phyloP scores from a whole-genome alignment of 352 stramenopile genomes.

The Blastocystis hominis region DNA sequence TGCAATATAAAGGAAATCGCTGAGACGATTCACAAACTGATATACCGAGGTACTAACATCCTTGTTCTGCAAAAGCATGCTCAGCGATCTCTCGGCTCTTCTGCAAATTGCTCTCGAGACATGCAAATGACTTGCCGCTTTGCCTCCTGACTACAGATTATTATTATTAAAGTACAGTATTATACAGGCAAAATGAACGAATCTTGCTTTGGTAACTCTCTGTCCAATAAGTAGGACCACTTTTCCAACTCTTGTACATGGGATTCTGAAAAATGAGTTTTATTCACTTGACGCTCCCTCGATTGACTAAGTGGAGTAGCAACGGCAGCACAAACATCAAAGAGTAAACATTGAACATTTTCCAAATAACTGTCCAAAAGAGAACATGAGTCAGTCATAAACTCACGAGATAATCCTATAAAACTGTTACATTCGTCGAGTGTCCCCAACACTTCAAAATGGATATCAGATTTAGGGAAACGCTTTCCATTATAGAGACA shows the following conservation, averaged over 20 bases:
- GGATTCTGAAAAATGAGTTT: constrained; percentile 57
- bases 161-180: background rate
- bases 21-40: constrained; percentile 54
- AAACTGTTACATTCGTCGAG: constrained; percentile 76
- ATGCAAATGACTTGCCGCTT: constrained; percentile 74
- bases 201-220: constrained; percentile 68
- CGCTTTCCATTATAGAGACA: constrained; percentile 78
- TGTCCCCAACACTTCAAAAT: constrained; percentile 77
- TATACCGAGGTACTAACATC: background rate
- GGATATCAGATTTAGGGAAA: constrained; percentile 70
- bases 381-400: background rate
- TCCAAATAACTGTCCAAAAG: constrained; percentile 68
- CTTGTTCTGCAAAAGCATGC: constrained; percentile 65
- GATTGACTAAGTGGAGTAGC: constrained; percentile 67
- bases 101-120: constrained; percentile 72
- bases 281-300: constrained; percentile 58
- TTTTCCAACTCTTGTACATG: constrained; percentile 68
- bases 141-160: constrained; percentile 42
- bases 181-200: constrained; percentile 68
- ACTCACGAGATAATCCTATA: constrained; percentile 60
- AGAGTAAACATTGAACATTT: constrained; percentile 76
- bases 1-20: constrained; percentile 62
- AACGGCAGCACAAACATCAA: constrained; percentile 75
- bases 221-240: constrained; percentile 78
- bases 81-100: constrained; percentile 72